phyloP scores from a whole-genome alignment of 805 yeast genomes.

The Saccharomycopsis babjevae region DNA sequence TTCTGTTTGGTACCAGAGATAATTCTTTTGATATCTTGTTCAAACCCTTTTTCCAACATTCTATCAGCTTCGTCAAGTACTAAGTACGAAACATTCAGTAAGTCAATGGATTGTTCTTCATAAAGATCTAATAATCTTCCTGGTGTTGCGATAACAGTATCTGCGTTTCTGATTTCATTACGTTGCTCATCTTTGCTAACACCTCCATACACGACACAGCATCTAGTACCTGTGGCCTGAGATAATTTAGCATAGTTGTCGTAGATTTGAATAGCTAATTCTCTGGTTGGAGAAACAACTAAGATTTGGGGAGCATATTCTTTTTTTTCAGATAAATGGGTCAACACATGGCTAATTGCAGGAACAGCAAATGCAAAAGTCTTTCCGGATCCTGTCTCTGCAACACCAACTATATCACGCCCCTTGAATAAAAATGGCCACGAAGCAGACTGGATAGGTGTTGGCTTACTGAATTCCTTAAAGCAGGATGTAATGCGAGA shows the following conservation, averaged over 20 bases:
- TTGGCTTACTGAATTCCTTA: conserved; percentile 74
- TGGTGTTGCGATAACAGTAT: conserved; percentile 94
- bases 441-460: conserved; percentile 89
- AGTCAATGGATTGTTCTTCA: conserved; percentile 74
- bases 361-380: conserved; percentile 98
- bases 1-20: conserved; percentile 40
- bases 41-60: conserved; percentile 97
- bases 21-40: conserved; percentile 85
- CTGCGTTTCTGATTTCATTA: conserved; percentile 50
- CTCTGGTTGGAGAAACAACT: conserved; percentile 94
- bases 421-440: conserved; percentile 84
- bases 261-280: conserved; percentile 86
- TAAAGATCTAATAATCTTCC: conserved; percentile 88
- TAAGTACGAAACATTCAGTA: conserved; percentile 59
- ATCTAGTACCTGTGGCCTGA: conserved; percentile 47
- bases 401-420: conserved; percentile 90
- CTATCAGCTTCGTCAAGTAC: conserved; percentile 97
- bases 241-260: conserved; percentile 68
- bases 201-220: conserved; percentile 93
- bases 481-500: conserved; percentile 49
- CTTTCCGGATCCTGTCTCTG: conserved; percentile 97
- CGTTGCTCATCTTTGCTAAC: conserved; percentile 93
- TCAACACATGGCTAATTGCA: conserved; percentile 63
- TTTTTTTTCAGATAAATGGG: conserved; percentile 31
- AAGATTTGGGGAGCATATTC: conserved; percentile 46